Base-by-base conservation (phyloP, 306 rosid genomes). In the Hylodesmum podocarpum region DNA sequence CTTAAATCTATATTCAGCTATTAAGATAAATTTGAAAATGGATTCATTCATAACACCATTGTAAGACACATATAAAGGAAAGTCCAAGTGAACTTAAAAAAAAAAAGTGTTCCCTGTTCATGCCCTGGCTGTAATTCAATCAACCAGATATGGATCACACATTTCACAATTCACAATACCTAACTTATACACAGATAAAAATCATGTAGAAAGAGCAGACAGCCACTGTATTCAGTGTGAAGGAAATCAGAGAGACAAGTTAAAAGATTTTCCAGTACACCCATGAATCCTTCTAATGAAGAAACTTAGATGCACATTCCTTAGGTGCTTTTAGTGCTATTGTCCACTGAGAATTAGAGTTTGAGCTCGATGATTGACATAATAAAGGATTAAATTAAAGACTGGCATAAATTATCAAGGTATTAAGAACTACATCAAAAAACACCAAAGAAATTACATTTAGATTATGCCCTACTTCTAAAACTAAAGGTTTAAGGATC, bases 1-100 rank as follows among this genome's bases (percentile, higher is more conserved):
- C 72, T 79, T 66, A 72, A 49, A 58, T 72, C 53, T 43, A 34
- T 62, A 70, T 34, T 64, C 59, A 15, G 51, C 66, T 44, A 70
- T 19, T 47, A 28, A 50, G 28, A 84, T 47, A 65, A 22, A 71
- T 40, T 33, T 1, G 5, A 43, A 69, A 69, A 46, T 5, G 19
- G 43, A 49, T 40, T 61, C 5, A 51, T 71, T 34, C 37, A 11
- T 14, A n/a, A 51, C 55, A 28, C 71, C 33, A n/a, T 14, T 31
- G 69, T 51, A 37, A 28, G 70, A 55, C 8, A 55, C 39, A 14
- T 2, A n/a, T 34, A 12, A 29, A 51, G 70, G 36, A 24, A 57
- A 0, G 39, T 29, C 6, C 59, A 81, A 62, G 72, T 15, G 73
- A 44, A 12, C 28, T 4, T 6, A 46, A 61, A 9, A 31, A 36